Percentiles rank a stretch among this genome's conserved stretches.
Evolutionary conservation across 805 yeast genomes (phyloP).

Genomic region (Lachancea sp.): DNA sequence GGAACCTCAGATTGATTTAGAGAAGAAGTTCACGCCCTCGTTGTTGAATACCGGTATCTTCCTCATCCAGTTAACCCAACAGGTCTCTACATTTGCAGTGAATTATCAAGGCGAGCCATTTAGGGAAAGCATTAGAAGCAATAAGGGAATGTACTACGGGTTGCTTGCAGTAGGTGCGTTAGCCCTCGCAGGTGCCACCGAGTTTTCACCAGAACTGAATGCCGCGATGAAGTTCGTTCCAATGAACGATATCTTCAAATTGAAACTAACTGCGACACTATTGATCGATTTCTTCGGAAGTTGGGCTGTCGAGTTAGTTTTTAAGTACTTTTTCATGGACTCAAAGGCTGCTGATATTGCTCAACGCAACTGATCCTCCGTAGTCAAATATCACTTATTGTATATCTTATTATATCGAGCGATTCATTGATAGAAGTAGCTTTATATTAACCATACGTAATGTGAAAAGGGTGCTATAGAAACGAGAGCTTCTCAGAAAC

Average conservation of each 20-base stretch:
- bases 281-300: slow-evolving; percentile 69
- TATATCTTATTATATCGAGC: not conserved
- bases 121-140: slow-evolving; percentile 82
- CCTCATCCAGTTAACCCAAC: slow-evolving; percentile 89
- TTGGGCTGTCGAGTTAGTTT: slow-evolving; percentile 69
- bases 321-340: slow-evolving; percentile 84
- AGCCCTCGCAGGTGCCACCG: slow-evolving; percentile 89
- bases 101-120: slow-evolving; percentile 97
- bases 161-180: slow-evolving; percentile 82
- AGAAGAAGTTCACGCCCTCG: slow-evolving; percentile 82
- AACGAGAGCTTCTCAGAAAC: too few species aligned
- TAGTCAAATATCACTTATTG: not conserved
- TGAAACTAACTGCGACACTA: slow-evolving; percentile 67
- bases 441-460: too few species aligned
- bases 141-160: slow-evolving; percentile 96
- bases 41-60: slow-evolving; percentile 94
- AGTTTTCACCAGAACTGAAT: slow-evolving; percentile 88
- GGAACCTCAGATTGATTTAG: slow-evolving; percentile 83
- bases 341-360: slow-evolving; percentile 92
- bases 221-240: slow-evolving; percentile 89
- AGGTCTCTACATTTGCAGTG: slow-evolving; percentile 95
- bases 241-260: slow-evolving; percentile 68
- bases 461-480: too few species aligned
- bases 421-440: not conserved
- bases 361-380: slow-evolving; percentile 19